phyloP scores from a whole-genome alignment of 768 basidiomycete species.

The Sistotremastrum niveocremeum region DNA sequence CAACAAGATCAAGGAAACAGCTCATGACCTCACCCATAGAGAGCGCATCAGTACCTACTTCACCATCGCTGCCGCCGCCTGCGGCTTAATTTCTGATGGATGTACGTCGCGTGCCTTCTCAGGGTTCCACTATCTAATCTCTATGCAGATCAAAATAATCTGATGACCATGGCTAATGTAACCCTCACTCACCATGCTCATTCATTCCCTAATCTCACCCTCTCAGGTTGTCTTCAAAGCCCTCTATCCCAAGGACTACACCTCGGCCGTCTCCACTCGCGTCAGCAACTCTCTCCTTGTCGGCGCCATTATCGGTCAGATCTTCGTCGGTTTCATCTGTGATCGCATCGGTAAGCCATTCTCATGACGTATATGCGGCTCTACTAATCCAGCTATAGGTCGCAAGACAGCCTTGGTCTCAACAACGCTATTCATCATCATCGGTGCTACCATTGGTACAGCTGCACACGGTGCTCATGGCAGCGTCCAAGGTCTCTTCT shows the following conservation, averaged over 20 bases:
- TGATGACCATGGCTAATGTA: slow-evolving; percentile 60
- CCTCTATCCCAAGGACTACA: slow-evolving; percentile 52
- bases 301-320: slow-evolving; percentile 48
- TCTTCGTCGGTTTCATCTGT: slow-evolving; percentile 54
- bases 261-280: slow-evolving; percentile 44
- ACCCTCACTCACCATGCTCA: slow-evolving; percentile 4
- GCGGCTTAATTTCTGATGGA: slow-evolving; percentile 53
- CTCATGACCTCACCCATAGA: slow-evolving; percentile 16
- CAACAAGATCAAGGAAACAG: slow-evolving; percentile 11
- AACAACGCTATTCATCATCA: slow-evolving; percentile 55
- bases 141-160: slow-evolving; percentile 47
- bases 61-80: slow-evolving; percentile 50
- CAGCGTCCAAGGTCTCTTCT: slow-evolving; percentile 47
- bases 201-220: slow-evolving; percentile 1
- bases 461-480: slow-evolving; percentile 51
- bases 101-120: slow-evolving; percentile 22
- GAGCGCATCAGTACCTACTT: slow-evolving; percentile 44
- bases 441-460: slow-evolving; percentile 55
- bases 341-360: slow-evolving; percentile 29
- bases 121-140: slow-evolving; percentile 1
- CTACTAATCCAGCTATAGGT: slow-evolving; percentile 18
- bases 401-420: slow-evolving; percentile 60
- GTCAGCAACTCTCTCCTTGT: slow-evolving; percentile 61
- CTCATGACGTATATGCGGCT: too few species aligned
- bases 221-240: slow-evolving; percentile 48